Conservation (phyloP, 495 filamentous ascomycete genomes). For the Immersiella caudata region DNA sequence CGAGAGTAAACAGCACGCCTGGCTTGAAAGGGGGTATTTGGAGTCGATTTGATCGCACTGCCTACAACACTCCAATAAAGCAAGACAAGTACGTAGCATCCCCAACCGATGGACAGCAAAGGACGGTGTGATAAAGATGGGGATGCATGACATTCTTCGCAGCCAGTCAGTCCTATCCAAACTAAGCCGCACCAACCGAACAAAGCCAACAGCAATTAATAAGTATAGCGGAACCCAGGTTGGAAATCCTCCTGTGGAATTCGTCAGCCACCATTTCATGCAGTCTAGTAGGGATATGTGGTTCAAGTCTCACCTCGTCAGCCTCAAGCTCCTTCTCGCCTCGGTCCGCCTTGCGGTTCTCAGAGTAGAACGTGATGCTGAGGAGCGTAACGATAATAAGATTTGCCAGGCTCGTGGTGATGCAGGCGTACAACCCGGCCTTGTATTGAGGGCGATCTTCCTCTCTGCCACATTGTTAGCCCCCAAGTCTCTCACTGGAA, state of each 20-base stretch:
- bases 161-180: background rate
- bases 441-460: slow-evolving; percentile 43
- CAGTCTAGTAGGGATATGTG: background rate
- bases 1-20: no score
- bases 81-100: no score
- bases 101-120: no score
- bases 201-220: slow-evolving; percentile 31
- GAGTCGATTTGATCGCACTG: no score
- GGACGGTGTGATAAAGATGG: no score
- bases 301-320: slow-evolving; percentile 38
- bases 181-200: background rate
- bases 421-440: slow-evolving; percentile 51
- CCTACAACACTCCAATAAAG: no score
- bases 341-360: slow-evolving; percentile 48
- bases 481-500: background rate
- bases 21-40: no score
- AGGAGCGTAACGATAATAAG: slow-evolving; percentile 41
- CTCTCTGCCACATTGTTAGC: slow-evolving; percentile 13
- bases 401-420: slow-evolving; percentile 40
- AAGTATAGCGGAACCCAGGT: slow-evolving; percentile 52
- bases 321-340: slow-evolving; percentile 50
- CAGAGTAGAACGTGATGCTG: slow-evolving; percentile 35
- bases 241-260: slow-evolving; percentile 43
- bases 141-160: background rate
- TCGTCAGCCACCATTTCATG: slow-evolving; percentile 19